Conservation (phyloP, 2,329 filamentous ascomycete genomes). For the Cladophialophora yegresii region DNA sequence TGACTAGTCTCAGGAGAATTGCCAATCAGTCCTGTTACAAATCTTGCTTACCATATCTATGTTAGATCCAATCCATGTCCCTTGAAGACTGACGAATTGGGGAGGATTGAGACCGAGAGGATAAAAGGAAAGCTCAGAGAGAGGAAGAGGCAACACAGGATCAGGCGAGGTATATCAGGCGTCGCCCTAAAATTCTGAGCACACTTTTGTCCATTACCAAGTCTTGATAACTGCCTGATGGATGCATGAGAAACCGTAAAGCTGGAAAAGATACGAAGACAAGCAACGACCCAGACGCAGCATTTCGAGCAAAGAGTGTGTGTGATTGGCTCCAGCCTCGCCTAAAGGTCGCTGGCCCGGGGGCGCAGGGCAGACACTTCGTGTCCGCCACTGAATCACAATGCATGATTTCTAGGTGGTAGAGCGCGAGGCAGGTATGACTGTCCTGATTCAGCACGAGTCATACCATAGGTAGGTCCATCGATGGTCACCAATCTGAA, state of each 20-base stretch:
- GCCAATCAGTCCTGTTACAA: not conserved
- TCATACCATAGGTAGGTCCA: not conserved
- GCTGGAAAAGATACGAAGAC: not conserved
- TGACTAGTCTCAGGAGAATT: not conserved
- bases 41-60: not conserved
- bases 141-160: not conserved
- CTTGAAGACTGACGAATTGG: not conserved
- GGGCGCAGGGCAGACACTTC: not conserved
- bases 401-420: not conserved
- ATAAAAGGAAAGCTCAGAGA: not conserved
- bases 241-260: not conserved
- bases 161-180: not conserved
- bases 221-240: not conserved
- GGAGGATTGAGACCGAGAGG: not conserved
- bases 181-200: not conserved
- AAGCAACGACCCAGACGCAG: not conserved
- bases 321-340: conserved; percentile 1
- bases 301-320: not conserved
- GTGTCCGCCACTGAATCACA: not conserved
- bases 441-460: not conserved
- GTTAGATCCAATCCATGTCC: not conserved
- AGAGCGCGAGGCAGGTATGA: not conserved
- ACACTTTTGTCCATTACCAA: not conserved
- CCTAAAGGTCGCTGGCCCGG: not conserved
- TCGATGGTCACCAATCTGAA: not conserved